These are phyloP conservation scores for Penicillium sp. DNA, from an alignment of 2,329 filamentous ascomycete genomes.

Conservation along the genomic window DNA sequence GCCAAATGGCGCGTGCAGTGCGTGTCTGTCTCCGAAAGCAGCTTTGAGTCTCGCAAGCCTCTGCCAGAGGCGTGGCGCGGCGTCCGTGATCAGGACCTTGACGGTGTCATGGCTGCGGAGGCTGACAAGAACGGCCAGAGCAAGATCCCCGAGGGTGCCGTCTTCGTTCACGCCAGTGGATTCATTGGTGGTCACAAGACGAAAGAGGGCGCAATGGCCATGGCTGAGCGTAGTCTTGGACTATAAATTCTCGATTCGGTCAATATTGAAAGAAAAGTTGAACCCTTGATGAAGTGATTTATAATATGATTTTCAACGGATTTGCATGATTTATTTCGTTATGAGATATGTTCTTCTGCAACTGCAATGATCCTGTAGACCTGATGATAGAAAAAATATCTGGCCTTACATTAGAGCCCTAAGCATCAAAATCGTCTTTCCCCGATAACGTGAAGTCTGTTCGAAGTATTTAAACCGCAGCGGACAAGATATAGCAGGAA, in stretches of 20 bases:
- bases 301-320: slow-evolving; percentile 1
- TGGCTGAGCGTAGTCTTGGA: slow-evolving; percentile 60
- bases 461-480: neutral
- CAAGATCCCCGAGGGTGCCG: slow-evolving; percentile 56
- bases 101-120: slow-evolving; percentile 52
- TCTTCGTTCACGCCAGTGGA: slow-evolving; percentile 91
- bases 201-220: slow-evolving; percentile 79
- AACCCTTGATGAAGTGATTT: neutral
- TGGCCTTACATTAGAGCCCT: neutral
- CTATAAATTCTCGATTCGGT: slow-evolving; percentile 10
- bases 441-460: neutral
- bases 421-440: neutral
- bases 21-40: slow-evolving; percentile 79
- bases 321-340: neutral
- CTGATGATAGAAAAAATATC: neutral
- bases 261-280: slow-evolving; percentile 2
- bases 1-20: slow-evolving; percentile 92
- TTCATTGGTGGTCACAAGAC: slow-evolving; percentile 97
- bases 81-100: slow-evolving; percentile 80
- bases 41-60: slow-evolving; percentile 88
- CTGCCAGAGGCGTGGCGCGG: slow-evolving; percentile 91
- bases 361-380: neutral
- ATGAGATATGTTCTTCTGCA: neutral
- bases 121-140: slow-evolving; percentile 39
- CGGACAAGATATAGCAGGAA: neutral